Conservation (phyloP, 2,329 filamentous ascomycete genomes). For the Venturia oleaginea region DNA sequence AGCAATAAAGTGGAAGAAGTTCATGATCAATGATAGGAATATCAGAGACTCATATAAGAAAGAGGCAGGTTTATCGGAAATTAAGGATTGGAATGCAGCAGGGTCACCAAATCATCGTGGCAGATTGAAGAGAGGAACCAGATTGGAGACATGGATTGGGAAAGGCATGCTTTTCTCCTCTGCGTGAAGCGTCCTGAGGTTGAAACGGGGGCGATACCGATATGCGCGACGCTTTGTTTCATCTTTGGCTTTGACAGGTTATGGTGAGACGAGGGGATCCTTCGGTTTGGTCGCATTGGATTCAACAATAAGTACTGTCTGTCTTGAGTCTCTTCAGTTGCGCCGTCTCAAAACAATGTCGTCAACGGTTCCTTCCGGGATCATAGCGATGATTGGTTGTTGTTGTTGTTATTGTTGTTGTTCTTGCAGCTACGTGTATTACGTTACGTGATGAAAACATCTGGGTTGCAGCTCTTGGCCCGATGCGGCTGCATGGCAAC, state of each 20-base stretch:
- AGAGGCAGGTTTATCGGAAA: not conserved
- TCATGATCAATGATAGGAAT: not conserved
- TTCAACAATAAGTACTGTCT: not conserved
- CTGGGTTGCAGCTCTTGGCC: not conserved
- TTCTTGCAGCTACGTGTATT: not conserved
- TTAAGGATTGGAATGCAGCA: not conserved
- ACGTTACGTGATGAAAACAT: not conserved
- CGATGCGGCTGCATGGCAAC: too few species aligned
- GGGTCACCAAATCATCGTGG: not conserved
- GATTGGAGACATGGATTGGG: not conserved
- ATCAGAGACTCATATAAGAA: not conserved
- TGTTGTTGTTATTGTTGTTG: not conserved
- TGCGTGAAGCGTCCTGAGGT: not conserved
- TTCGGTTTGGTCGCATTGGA: not conserved
- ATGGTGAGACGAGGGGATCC: conserved; percentile 1
- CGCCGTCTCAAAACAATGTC: not conserved
- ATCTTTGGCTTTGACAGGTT: conserved; percentile 3
- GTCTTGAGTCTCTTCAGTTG: not conserved
- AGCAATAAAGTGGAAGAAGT: not conserved
- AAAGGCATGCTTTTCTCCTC: not conserved
- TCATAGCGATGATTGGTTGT: not conserved
- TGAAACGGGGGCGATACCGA: not conserved
- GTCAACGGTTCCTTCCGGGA: not conserved
- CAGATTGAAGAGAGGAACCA: not conserved
- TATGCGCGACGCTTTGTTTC: conserved; percentile 5